Evolutionary conservation across 768 basidiomycete genomes (phyloP), one percentile per base, ranked within the genome.

Genomic region (Dendrothele bispora): DNA sequence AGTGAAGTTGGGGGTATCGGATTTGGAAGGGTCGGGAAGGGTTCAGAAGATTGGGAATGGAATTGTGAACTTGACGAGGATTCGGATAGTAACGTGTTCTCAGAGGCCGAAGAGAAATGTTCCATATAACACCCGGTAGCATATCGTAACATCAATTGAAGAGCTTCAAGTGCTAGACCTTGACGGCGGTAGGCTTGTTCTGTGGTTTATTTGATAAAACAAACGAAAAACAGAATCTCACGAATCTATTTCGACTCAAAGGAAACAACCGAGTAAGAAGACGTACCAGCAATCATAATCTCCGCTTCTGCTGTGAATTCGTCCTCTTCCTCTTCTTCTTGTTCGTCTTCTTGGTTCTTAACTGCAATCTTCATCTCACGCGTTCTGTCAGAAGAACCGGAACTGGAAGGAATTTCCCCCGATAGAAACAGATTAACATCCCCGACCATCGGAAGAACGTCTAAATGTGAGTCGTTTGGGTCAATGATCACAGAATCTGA

Each of bases 381-480:
- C 28, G 39, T 24, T n/a, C 14, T 49, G 12, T 18, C 21, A 18
- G 45, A 20, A 22, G 41, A 30, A 32, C 11, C 12, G 18, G 32
- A 20, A 47, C 21, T 12, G 25, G n/a, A 39, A 27, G 62, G 59
- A 18, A 64, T 63, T 15, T 61, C 54, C 38, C 83, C 82, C 38
- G 86, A 86, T 35, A 95, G 66, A 63, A 97, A 97, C 22, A 97
- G 66, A 63, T 97, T 97, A 28, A 93, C 92, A 61, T 98, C 95
- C 26, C 95, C 95, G 17, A 95, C 70, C 92, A 95, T 94, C 8
- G 75, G 78, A 15, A 74, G 63, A 0, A 57, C 30, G 10, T 42
- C 30, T 3, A 79, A 51, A 7, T 50, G 73, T 59, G 61, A 65
- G 56, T 71, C 65, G 56, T 49, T 53, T 48, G 71, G 62, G 40